Base-by-base conservation (phyloP, 1,284 basidiomycete species). In the Marasmius fiardii region DNA sequence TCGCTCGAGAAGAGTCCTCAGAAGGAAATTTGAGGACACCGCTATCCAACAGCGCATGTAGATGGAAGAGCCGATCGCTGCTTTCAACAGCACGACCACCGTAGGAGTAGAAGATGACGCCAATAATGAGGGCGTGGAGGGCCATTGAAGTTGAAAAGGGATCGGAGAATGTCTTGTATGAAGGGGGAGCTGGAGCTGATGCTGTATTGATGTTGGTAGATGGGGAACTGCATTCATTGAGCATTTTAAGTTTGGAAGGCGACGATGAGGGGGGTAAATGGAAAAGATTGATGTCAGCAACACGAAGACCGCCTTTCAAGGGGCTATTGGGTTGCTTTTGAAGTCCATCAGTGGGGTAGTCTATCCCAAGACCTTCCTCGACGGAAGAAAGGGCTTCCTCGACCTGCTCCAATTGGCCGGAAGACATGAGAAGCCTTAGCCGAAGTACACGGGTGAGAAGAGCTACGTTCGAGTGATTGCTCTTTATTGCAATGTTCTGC, bases 1-100 rank as follows among this genome's bases (percentile, higher is more conserved):
- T 70, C n/a, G 77, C 76, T n/a, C 3, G 24, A 20, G 14, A 18
- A 33, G n/a, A 8, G 26, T 16, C 28, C n/a, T 33, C 47, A 7
- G 47, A 11, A 18, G 47, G 31, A 24, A 71, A 72, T 1, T 80
- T 75, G 43, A 85, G 62, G 2, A 74, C 75, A 4, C 80, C 83
- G 1, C 75, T 71, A 62, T 90, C 88, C 47, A 89, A 75, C 21
- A 88, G 65, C 5, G 77, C 73, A 64, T 90, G 88, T 2, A 90
- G 64, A 50, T 77, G 75, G 31, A 76, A 73, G 24, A 90, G 68
- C 20, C 86, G 70, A 5, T 71, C 67, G 10, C 76, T 72, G 1
- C 79, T 74, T 20, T 73, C 72, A 3, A 69, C 64, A 3, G 76
- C 71, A 51, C 74, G 68, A 3, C 84, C 86, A 0, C 69, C 65